Evolutionary conservation across 2,329 filamentous ascomycete species (phyloP).

Genomic region (Colletotrichum godetiae): DNA sequence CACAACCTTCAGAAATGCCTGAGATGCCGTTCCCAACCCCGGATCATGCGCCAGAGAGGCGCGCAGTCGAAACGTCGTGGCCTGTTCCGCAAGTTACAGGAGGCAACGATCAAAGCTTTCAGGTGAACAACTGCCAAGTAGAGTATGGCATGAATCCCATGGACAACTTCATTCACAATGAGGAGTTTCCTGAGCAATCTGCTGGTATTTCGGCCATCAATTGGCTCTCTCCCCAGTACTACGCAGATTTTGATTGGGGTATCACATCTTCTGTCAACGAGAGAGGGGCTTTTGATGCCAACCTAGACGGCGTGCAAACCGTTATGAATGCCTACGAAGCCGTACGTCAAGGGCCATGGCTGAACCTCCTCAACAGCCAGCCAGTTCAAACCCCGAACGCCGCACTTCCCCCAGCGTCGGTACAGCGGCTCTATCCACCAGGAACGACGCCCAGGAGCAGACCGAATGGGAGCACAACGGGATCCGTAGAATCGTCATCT

Average conservation of each 20-base stretch:
- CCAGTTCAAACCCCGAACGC: not conserved
- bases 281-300: not conserved
- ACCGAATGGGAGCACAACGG: not conserved
- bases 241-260: constrained; percentile 3
- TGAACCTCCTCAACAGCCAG: not conserved
- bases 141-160: not conserved
- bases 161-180: not conserved
- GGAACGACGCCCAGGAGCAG: not conserved
- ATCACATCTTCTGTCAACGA: not conserved
- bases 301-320: not conserved
- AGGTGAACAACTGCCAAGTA: not conserved
- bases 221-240: constrained; percentile 29
- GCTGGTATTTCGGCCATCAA: constrained; percentile 21
- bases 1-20: not conserved
- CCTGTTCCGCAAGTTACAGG: not conserved
- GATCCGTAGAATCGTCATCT: not conserved
- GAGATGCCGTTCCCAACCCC: too few relatives aligned
- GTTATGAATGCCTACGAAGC: not conserved
- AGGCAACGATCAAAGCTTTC: not conserved
- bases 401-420: not conserved
- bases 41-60: too few relatives aligned
- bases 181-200: not conserved
- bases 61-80: not conserved
- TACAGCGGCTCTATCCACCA: not conserved
- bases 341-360: too few relatives aligned